Base-by-base conservation (phyloP, 2,329 filamentous ascomycete genomes). In the Fusarium annulatum region DNA sequence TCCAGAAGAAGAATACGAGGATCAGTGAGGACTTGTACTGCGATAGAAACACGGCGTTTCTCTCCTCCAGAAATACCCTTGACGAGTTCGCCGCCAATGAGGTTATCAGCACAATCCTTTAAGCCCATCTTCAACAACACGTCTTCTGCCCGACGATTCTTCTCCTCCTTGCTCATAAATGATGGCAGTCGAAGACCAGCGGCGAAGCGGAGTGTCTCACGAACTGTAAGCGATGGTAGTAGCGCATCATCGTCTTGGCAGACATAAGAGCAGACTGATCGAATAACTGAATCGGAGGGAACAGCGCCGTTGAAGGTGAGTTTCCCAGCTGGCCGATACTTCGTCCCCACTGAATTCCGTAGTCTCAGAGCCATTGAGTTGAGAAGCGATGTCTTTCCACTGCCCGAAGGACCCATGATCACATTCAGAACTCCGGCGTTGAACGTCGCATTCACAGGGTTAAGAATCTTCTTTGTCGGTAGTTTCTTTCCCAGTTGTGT, bases 21-120 rank as follows among this genome's bases (percentile, higher is more conserved):
- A 67, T 94, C 92, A 0, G 92, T 95, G 16, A 95, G 85, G 11
- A 95, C 91, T 74, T 95, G 93, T 1, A 94, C 90, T 1, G 92
- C 93, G 69, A 95, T 94, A 6, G 91, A 92, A 10, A 95, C 92
- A 62, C 93, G 88, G 5, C 93, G 87, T 81, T 94, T 95, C 81
- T 95, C 93, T 23, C 93, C 93, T 5, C 93, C 93, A 14, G 92
- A 94, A 36, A 95, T 94, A 1, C 93, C 93, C 79, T 95, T 95
- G 73, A 93, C 86, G 8, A 93, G 81, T 14, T 93, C 91, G 64
- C 88, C 92, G 5, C 93, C 93, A 14, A 95, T 88, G 1, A 94
- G 80, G 60, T 93, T 94, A 77, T 94, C 89, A 2, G 92, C 93
- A 72, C 93, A 95, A 73, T 95, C 93, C 76, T 94, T 94, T 8